These are phyloP conservation scores for Polyplosphaeria fusca DNA, from an alignment of 495 filamentous ascomycete genomes.

Conservation along the genomic window DNA sequence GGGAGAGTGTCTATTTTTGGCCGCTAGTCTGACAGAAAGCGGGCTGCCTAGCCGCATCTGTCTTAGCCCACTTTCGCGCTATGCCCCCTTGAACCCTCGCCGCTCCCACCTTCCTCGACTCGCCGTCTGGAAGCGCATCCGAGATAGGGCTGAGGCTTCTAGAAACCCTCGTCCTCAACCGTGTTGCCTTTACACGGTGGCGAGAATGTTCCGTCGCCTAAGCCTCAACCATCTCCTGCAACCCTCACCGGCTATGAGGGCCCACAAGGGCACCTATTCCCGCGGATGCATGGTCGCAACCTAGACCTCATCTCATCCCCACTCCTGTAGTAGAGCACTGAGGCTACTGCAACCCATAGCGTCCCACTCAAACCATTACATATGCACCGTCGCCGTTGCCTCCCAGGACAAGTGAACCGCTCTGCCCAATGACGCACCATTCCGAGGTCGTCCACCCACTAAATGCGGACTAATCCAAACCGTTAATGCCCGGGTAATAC, in stretches of 20 bases:
- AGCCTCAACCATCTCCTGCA: background rate
- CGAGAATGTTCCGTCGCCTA: background rate
- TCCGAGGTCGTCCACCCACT: too few species aligned
- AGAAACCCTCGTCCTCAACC: slow-evolving; percentile 2
- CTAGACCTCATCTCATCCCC: background rate
- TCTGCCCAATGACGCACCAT: too few species aligned
- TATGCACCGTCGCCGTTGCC: background rate
- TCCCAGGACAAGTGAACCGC: too few species aligned
- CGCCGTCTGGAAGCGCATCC: background rate
- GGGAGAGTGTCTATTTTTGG: slow-evolving; percentile 12
- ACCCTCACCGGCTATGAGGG: too few species aligned
- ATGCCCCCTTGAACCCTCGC: background rate
- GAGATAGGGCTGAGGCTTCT: slow-evolving; percentile 28
- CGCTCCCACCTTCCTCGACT: background rate
- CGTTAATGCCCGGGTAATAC: too few species aligned
- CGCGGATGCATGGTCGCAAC: background rate
- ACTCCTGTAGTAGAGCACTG: background rate
- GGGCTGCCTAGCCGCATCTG: too few species aligned
- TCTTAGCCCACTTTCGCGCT: background rate
- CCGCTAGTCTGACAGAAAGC: slow-evolving; percentile 11
- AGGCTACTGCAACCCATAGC: slow-evolving; percentile 18
- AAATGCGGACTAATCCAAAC: too few species aligned
- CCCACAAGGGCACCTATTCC: background rate
- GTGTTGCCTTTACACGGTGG: background rate
- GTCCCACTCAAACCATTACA: slow-evolving; percentile 1